A percentile compares a stretch with the other conserved stretches of the same genome.
Evolutionary conservation across 2,329 filamentous ascomycete genomes (phyloP).

Genomic region (Colletotrichum lindemuthianum): DNA sequence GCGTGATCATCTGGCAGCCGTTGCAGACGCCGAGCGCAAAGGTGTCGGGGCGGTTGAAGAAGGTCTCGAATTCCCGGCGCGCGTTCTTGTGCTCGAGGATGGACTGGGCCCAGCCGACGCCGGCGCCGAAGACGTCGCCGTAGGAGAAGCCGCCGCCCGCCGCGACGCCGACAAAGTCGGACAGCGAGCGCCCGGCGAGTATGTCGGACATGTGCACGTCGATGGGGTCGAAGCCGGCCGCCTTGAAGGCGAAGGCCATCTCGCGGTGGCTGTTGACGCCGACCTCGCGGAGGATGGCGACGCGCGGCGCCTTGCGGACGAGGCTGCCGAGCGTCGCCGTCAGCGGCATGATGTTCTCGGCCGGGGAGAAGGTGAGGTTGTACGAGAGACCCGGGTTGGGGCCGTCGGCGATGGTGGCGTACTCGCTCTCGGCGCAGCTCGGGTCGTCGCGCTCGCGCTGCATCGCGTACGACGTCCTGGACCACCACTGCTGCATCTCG

Average conservation of each 20-base stretch:
- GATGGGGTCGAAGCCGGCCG: constrained; percentile 88
- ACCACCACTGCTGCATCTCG: constrained; percentile 88
- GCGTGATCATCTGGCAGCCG: constrained; percentile 93
- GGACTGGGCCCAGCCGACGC: constrained; percentile 94
- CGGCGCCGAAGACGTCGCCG: constrained; percentile 86
- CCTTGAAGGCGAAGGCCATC: constrained; percentile 95
- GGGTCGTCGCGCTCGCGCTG: constrained; percentile 92
- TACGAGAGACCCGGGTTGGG: constrained; percentile 85
- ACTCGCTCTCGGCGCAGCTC: constrained; percentile 85
- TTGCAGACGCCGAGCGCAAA: constrained; percentile 97
- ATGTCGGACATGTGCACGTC: constrained; percentile 98
- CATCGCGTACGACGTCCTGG: constrained; percentile 88
- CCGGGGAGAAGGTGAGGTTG: constrained; percentile 82
- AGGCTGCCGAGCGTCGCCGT: constrained; percentile 57
- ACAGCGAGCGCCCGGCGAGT: constrained; percentile 79
- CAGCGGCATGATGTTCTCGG: constrained; percentile 79
- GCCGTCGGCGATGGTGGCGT: constrained; percentile 76
- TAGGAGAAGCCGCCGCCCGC: constrained; percentile 98
- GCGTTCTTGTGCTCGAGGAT: constrained; percentile 85
- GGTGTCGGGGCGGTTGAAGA: constrained; percentile 89
- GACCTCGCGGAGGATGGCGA: constrained; percentile 94
- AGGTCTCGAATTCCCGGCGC: constrained; percentile 80
- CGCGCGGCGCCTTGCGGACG: constrained; percentile 72
- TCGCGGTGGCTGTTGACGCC: constrained; percentile 97
- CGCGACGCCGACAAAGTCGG: constrained; percentile 86